A percentile compares a stretch with the other conserved stretches of the same genome.
These are phyloP conservation scores for Exutisphaerella laricina DNA, from an alignment of 2,329 filamentous ascomycete species.

Conservation along the genomic window DNA sequence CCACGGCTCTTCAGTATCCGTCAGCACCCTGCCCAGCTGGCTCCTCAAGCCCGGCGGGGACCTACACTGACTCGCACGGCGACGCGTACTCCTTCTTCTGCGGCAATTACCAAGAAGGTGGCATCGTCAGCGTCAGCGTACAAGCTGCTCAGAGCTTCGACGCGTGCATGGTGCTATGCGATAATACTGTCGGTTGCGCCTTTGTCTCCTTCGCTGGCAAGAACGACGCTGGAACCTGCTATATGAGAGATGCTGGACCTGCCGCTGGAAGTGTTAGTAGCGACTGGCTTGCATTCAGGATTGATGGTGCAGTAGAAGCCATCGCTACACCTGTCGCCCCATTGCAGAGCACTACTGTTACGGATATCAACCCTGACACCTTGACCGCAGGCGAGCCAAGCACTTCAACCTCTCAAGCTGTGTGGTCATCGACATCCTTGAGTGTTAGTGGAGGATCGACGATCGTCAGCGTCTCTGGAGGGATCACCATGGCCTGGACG, in stretches of 20 bases:
- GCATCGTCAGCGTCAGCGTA: neutral
- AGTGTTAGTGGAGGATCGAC: neutral
- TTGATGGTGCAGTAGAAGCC: neutral
- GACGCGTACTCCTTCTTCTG: slow-evolving; percentile 8
- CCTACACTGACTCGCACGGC: slow-evolving; percentile 5
- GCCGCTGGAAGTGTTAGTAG: too few species aligned
- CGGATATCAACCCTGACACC: neutral
- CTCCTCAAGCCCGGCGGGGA: neutral
- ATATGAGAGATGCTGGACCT: neutral
- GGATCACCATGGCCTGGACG: neutral
- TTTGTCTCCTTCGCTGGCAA: slow-evolving; percentile 12
- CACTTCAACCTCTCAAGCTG: neutral
- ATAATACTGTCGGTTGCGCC: slow-evolving; percentile 16
- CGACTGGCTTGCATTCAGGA: neutral
- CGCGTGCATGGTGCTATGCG: slow-evolving; percentile 17
- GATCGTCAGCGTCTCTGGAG: neutral
- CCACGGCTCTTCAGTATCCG: neutral
- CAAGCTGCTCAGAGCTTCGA: slow-evolving; percentile 5
- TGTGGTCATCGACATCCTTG: neutral
- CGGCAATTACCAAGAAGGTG: slow-evolving; percentile 2
- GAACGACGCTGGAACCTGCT: slow-evolving; percentile 2
- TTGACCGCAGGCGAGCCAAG: neutral
- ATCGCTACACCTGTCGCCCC: neutral
- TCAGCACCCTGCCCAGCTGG: neutral
- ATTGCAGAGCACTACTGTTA: neutral